phyloP scores from a whole-genome alignment of 352 stramenopile genomes.

The Phytophthora brassicae region DNA sequence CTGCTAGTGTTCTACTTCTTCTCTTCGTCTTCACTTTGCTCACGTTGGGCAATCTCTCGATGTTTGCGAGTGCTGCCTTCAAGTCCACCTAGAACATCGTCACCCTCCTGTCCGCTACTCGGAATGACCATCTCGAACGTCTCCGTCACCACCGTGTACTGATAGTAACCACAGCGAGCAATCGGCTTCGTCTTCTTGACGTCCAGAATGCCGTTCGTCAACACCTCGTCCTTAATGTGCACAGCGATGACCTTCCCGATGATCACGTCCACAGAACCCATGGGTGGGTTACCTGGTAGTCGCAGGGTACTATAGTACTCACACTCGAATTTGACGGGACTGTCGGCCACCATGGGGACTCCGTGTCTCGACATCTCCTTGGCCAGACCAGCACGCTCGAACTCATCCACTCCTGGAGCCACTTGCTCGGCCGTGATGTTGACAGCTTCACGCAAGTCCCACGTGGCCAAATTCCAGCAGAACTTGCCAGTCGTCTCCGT shows the following conservation, averaged over 20 bases:
- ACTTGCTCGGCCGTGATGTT: conserved; percentile 36
- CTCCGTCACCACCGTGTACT: conserved; percentile 36
- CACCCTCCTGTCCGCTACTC: conserved; percentile 26
- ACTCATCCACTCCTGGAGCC: conserved; percentile 28
- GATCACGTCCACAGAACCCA: conserved; percentile 38
- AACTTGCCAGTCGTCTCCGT: conserved; percentile 33
- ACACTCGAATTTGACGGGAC: conserved; percentile 35
- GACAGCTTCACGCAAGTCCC: conserved; percentile 29
- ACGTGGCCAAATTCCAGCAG: conserved; percentile 33
- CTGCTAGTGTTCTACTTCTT: conserved; percentile 4
- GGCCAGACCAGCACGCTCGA: conserved; percentile 28
- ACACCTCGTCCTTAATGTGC: conserved; percentile 37
- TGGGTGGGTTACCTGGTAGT: conserved; percentile 34
- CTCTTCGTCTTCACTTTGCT: conserved; percentile 10
- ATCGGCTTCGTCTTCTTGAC: conserved; percentile 40
- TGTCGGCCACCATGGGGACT: conserved; percentile 38
- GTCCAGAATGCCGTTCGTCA: conserved; percentile 35
- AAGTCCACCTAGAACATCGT: conserved; percentile 26
- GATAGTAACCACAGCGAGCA: conserved; percentile 35
- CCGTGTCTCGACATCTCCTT: conserved; percentile 32
- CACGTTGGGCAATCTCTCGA: conserved; percentile 25
- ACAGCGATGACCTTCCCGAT: conserved; percentile 38
- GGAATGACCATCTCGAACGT: conserved; percentile 41
- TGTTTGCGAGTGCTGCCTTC: conserved; percentile 33
- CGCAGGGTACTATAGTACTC: conserved; percentile 40